Evolutionary conservation across 2,329 filamentous ascomycete genomes (phyloP).

Genomic region (Penicillium freii): DNA sequence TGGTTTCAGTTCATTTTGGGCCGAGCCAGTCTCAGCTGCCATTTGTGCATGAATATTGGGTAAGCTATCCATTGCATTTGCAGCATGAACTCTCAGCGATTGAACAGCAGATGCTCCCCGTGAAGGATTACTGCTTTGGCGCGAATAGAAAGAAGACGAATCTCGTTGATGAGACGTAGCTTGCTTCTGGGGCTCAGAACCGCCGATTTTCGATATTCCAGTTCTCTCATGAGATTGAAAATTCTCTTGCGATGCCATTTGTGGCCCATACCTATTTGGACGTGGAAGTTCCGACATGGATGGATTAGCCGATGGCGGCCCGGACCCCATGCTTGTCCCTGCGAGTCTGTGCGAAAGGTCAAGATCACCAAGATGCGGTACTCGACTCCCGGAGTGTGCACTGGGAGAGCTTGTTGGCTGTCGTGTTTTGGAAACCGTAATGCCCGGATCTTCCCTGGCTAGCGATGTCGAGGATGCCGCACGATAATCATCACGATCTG

Average conservation of each 20-base stretch:
- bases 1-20: neutral
- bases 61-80: neutral
- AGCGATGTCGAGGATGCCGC: conserved; percentile 19
- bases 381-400: conserved; percentile 18
- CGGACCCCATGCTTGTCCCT: conserved; percentile 24
- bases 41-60: conserved; percentile 7
- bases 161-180: conserved; percentile 11
- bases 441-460: conserved; percentile 11
- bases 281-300: conserved; percentile 24
- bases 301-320: conserved; percentile 18
- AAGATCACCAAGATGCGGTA: conserved; percentile 30
- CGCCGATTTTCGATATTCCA: conserved; percentile 1
- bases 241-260: conserved; percentile 17
- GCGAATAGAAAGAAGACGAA: conserved; percentile 31
- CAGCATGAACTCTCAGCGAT: conserved; percentile 3
- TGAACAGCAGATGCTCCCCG: conserved; percentile 6
- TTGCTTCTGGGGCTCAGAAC: neutral
- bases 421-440: conserved; percentile 28
- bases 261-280: conserved; percentile 10
- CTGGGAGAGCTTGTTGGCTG: conserved; percentile 12
- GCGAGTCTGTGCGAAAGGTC: conserved; percentile 30
- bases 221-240: conserved; percentile 3
- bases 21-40: neutral
- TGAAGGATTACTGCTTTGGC: conserved; percentile 18
- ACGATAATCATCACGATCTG: conserved; percentile 1